Evolutionary conservation across 768 basidiomycete genomes (phyloP).

Genomic region (Rhizopogon vulgaris): DNA sequence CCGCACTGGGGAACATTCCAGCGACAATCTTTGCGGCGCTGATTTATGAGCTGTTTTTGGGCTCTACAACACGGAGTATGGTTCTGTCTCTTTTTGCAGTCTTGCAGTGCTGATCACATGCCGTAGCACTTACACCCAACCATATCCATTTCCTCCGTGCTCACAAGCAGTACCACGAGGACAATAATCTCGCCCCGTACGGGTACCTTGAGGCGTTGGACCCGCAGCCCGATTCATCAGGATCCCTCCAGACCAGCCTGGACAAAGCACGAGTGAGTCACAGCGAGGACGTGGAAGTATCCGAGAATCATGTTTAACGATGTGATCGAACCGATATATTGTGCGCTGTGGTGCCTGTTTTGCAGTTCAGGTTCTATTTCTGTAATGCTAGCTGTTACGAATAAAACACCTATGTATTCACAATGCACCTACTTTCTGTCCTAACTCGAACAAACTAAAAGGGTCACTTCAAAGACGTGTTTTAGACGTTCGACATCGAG

Average conservation of each 20-base stretch:
- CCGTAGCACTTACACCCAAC: constrained; percentile 17
- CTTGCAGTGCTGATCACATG: constrained; percentile 7
- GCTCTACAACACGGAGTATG: constrained; percentile 55
- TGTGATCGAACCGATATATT: too few species aligned
- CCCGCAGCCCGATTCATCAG: neutral
- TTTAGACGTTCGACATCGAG: neutral
- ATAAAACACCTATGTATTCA: neutral
- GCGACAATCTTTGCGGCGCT: constrained; percentile 49
- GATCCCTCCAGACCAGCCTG: constrained; percentile 1
- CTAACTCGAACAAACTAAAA: neutral
- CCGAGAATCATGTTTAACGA: constrained; percentile 8
- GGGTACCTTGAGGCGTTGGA: constrained; percentile 16
- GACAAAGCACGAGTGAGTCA: constrained; percentile 7
- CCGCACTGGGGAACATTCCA: constrained; percentile 62
- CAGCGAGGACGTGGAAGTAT: neutral
- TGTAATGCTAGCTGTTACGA: neutral
- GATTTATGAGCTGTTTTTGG: constrained; percentile 52
- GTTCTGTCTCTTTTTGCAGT: constrained; percentile 9
- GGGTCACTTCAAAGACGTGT: neutral
- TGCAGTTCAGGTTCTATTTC: neutral
- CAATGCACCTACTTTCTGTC: neutral
- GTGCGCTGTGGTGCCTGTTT: neutral
- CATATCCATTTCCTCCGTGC: constrained; percentile 18
- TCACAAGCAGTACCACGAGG: constrained; percentile 18
- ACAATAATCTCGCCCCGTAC: constrained; percentile 14